Percentiles rank a stretch among this genome's conserved stretches.
phyloP scores from a whole-genome alignment of 176 grass and related monocot genomes.

The Eragrostis curvula region DNA sequence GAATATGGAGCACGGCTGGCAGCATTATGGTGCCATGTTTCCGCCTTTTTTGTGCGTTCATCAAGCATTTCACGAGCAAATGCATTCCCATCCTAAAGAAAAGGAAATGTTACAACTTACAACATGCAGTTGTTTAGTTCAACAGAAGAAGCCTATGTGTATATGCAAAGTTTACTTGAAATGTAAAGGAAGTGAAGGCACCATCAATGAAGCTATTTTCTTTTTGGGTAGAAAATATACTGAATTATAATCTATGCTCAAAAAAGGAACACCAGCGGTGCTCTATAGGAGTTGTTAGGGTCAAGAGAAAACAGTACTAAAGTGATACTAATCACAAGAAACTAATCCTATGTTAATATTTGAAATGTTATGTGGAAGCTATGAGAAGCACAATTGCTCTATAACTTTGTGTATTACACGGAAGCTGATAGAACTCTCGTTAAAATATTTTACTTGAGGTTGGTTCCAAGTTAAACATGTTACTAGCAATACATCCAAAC shows the following conservation, averaged over 20 bases:
- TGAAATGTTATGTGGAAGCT: neutral
- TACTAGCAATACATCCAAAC: neutral
- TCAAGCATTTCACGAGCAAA: constrained; percentile 91
- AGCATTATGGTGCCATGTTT: constrained; percentile 85
- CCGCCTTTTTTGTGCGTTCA: constrained; percentile 62
- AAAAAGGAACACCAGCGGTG: neutral
- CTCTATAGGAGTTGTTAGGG: neutral
- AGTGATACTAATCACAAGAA: neutral
- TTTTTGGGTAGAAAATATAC: constrained; percentile 5
- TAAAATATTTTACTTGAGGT: neutral
- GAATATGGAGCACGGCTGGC: constrained; percentile 54
- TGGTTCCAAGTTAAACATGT: neutral
- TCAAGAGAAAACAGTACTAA: neutral
- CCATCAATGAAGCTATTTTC: neutral
- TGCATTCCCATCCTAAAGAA: constrained; percentile 59
- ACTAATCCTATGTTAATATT: neutral
- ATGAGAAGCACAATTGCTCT: constrained; percentile 4
- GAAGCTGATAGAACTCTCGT: neutral
- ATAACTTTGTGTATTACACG: neutral
- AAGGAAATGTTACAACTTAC: neutral
- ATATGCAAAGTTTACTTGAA: neutral
- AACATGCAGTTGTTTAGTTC: too few species aligned
- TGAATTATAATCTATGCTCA: neutral
- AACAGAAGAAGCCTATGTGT: neutral
- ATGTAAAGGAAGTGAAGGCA: neutral